Percentiles rank a stretch among this genome's conserved stretches.
Conservation (phyloP, 805 yeast species). For the Groenewaldozyma salmanticensis region DNA sequence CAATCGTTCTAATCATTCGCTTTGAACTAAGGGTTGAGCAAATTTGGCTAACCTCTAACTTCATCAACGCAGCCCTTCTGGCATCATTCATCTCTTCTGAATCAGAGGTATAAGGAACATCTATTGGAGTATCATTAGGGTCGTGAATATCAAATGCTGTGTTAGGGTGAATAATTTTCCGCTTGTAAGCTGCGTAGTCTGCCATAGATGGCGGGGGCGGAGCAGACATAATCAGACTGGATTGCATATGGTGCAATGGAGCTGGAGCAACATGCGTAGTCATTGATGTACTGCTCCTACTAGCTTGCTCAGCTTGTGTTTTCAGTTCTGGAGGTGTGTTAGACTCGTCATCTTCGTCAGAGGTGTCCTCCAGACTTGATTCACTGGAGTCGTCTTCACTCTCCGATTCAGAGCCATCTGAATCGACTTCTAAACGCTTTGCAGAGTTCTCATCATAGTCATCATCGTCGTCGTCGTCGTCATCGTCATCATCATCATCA, state of each 20-base stretch:
- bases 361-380: too few species aligned
- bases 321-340: not conserved
- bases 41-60: conserved; percentile 45
- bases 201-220: conserved; percentile 29
- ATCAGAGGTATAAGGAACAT: conserved; percentile 59
- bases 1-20: conserved; percentile 58
- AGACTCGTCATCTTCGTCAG: not conserved
- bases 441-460: conserved; percentile 41
- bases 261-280: conserved; percentile 6
- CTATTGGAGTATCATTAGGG: conserved; percentile 18
- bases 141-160: conserved; percentile 31
- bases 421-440: conserved; percentile 14
- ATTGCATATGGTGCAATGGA: too few species aligned
- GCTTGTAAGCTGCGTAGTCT: conserved; percentile 48
- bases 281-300: too few species aligned
- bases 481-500: conserved; percentile 3
- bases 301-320: not conserved
- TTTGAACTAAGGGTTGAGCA: conserved; percentile 44
- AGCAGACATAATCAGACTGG: too few species aligned
- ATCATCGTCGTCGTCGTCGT: conserved; percentile 29
- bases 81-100: conserved; percentile 55
- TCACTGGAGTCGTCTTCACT: too few species aligned
- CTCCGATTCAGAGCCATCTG: not conserved
- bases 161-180: conserved; percentile 50
- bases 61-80: conserved; percentile 45